A percentile compares a stretch with the other conserved stretches of the same genome.
Evolutionary conservation across 2,329 filamentous ascomycete genomes (phyloP).

Genomic region (Camptophora hylomeconis): DNA sequence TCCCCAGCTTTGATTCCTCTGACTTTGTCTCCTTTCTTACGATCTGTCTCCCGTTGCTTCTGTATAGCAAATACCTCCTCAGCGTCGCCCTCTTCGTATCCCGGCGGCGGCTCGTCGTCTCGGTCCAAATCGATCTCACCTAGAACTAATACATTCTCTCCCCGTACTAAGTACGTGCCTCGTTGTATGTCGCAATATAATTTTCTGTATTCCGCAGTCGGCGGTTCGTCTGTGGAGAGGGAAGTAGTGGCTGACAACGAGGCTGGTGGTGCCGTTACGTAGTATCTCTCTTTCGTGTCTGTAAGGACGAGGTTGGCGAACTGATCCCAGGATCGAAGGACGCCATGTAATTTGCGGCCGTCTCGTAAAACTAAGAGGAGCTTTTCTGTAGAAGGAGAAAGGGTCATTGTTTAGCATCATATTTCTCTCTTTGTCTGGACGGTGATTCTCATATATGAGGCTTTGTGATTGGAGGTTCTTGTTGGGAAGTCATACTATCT

Average conservation of each 20-base stretch:
- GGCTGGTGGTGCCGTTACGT: conserved; percentile 28
- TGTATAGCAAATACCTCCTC: conserved; percentile 60
- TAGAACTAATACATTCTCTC: conserved; percentile 91
- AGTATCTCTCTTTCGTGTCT: conserved; percentile 81
- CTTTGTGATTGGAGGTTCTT: conserved; percentile 1
- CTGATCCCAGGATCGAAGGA: conserved; percentile 92
- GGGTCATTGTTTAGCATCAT: conserved; percentile 10
- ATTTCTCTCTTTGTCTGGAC: background rate
- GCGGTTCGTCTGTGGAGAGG: conserved; percentile 18
- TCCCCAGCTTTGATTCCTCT: conserved; percentile 57
- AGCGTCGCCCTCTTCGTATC: conserved; percentile 53
- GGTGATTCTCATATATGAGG: no score
- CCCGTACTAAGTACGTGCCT: conserved; percentile 82
- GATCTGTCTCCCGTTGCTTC: conserved; percentile 54
- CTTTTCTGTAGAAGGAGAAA: conserved; percentile 56
- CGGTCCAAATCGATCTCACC: conserved; percentile 95
- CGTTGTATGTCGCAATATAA: conserved; percentile 75
- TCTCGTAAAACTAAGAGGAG: conserved; percentile 83
- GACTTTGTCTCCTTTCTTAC: conserved; percentile 61
- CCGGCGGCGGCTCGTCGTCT: conserved; percentile 70
- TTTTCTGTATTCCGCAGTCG: no score
- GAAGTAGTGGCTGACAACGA: conserved; percentile 2
- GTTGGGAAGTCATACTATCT: conserved; percentile 58
- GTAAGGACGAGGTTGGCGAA: conserved; percentile 95
- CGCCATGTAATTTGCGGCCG: conserved; percentile 84